Percentiles rank a stretch among this genome's conserved stretches.
phyloP scores from a whole-genome alignment of 2,329 filamentous ascomycete genomes.

The Xylariaceae sp. region DNA sequence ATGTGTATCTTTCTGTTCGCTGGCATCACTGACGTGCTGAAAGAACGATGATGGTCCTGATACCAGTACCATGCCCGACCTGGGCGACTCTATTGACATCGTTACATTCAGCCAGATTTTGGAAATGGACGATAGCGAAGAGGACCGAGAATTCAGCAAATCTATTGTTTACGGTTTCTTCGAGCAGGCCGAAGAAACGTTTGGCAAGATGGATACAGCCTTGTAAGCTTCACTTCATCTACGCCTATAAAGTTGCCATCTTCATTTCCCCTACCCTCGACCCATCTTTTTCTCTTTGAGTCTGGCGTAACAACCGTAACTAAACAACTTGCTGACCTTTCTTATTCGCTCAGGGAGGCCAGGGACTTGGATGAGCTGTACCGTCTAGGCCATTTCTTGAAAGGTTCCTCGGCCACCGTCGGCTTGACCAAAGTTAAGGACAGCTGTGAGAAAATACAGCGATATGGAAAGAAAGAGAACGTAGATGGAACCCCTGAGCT shows the following conservation, averaged over 20 bases:
- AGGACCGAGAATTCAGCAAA: constrained; percentile 84
- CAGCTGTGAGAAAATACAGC: constrained; percentile 94
- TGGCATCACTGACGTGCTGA: constrained; percentile 23
- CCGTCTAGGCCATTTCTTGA: constrained; percentile 90
- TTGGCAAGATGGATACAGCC: constrained; percentile 79
- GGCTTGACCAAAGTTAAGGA: constrained; percentile 91
- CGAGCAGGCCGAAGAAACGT: constrained; percentile 85
- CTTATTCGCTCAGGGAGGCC: constrained; percentile 57
- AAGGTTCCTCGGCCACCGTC: constrained; percentile 93
- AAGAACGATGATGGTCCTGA: constrained; percentile 56
- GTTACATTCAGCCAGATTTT: constrained; percentile 91
- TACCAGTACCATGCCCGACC: constrained; percentile 61
- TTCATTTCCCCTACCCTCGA: constrained; percentile 3
- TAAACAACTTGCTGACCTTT: constrained; percentile 29
- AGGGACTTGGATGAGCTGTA: constrained; percentile 78
- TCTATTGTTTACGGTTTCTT: constrained; percentile 93
- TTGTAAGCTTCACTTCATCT: constrained; percentile 66
- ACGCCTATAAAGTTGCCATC: constrained; percentile 6
- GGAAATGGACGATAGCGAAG: constrained; percentile 94
- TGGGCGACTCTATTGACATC: constrained; percentile 78
- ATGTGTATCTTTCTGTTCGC: not conserved
- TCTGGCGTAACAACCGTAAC: constrained; percentile 1
- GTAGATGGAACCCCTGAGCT: constrained; percentile 72
- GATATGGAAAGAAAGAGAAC: constrained; percentile 84
- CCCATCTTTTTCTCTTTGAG: constrained; percentile 8